Conservation (phyloP, 2,329 filamentous ascomycete species). For the Fusarium mundagurra region DNA sequence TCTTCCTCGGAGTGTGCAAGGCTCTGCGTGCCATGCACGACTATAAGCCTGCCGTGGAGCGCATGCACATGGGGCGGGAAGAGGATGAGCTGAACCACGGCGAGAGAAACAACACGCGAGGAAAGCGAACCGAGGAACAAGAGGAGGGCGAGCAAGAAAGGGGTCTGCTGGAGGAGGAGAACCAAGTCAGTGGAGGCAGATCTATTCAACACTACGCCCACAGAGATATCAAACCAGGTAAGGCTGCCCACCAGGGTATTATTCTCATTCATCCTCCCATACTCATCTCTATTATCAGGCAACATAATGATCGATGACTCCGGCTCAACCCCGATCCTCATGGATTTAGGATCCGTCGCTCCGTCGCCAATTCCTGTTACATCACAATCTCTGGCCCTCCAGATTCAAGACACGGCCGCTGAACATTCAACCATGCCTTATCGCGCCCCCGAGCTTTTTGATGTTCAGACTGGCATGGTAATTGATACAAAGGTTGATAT, state of each 20-base stretch:
- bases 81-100: conserved; percentile 52
- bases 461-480: conserved; percentile 91
- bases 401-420: conserved; percentile 92
- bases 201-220: conserved; percentile 86
- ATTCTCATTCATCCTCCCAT: neutral
- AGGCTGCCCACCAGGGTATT: conserved; percentile 36
- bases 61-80: conserved; percentile 62
- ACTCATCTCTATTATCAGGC: conserved; percentile 54
- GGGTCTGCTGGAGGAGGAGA: conserved; percentile 84
- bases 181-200: conserved; percentile 66
- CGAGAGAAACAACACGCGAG: conserved; percentile 46
- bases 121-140: conserved; percentile 67
- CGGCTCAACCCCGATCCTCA: conserved; percentile 88
- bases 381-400: conserved; percentile 87
- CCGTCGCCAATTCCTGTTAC: conserved; percentile 90
- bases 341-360: conserved; percentile 94
- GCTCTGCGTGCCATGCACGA: conserved; percentile 92
- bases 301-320: conserved; percentile 99
- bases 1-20: conserved; percentile 92
- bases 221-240: conserved; percentile 96
- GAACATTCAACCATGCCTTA: conserved; percentile 99
- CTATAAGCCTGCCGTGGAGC: conserved; percentile 67
- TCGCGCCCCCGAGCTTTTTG: conserved; percentile 95
- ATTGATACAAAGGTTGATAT: conserved; percentile 98
- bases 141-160: conserved; percentile 80